Base-by-base conservation (phyloP, 2,329 filamentous ascomycete genomes). In the Ceratocystis cacaofunesta region DNA sequence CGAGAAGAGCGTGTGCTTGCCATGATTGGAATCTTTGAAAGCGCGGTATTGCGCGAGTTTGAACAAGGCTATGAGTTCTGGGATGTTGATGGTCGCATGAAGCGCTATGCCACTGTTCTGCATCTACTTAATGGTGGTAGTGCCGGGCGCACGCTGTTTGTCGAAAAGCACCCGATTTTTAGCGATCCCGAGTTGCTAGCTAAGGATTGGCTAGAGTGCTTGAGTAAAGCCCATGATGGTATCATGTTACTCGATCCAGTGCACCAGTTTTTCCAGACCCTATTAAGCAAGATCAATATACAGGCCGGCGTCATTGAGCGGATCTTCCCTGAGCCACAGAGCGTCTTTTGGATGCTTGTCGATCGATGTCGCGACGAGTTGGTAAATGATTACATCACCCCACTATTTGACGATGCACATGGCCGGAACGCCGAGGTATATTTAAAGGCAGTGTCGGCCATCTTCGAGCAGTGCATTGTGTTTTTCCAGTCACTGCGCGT, bases 21-120 rank as follows among this genome's bases (percentile, higher is more conserved):
- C 28, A 91, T 95, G 82, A 83, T 87, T 69, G 82, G 82, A 46
- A 86, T 94, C 67, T 99, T 99, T 71, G 92, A 97, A 75, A 91
- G 87, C 66, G 91, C 92, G 2, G 92, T 95, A 2, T 77, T 96
- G 63, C 83, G 88, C 61, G 94, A 99, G 73, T 99, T 99, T 70
- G 89, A 95, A 74, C 88, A 94, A 72, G 94, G 90, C 3, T 95
- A 95, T 70, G 90, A 94, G 73, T 86, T 85, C 55, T 89, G 88
- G 77, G 92, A 99, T 73, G 85, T 95, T 64, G 88, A 95, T 69
- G 91, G 90, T 1, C 82, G 86, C 64, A 96, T 97, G 92, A 85
- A 82, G 70, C 84, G 88, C 71, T 97, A 96, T 74, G 92, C 92
- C 1, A 85, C 90, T 70, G 91, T 99, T 17, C 77, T 99, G 66